Evolutionary conservation across 306 rosid genomes (phyloP).

Genomic region (Rubus idaeus): DNA sequence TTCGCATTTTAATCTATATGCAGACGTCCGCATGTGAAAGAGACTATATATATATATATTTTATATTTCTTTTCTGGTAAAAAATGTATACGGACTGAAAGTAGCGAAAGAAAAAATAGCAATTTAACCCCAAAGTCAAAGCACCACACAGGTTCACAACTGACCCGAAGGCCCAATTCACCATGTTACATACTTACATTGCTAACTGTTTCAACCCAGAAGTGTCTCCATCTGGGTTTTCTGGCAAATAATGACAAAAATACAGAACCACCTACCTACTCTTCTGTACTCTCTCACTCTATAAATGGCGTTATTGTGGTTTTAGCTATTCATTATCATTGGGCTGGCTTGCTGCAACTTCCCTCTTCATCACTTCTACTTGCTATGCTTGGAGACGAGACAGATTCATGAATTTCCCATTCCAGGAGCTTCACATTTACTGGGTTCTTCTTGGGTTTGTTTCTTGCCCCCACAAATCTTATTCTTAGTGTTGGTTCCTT

Average conservation of each 20-base stretch:
- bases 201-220: not conserved
- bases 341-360: not conserved
- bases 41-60: too few species aligned
- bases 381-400: not conserved
- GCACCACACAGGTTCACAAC: too few species aligned
- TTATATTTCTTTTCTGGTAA: too few species aligned
- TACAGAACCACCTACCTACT: slow-evolving; percentile 1
- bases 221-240: slow-evolving; percentile 1
- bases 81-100: too few species aligned
- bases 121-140: too few species aligned
- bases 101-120: too few species aligned
- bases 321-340: not conserved
- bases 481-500: slow-evolving; percentile 14
- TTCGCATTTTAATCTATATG: too few species aligned
- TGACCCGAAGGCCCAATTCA: too few species aligned
- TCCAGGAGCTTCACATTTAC: slow-evolving; percentile 2
- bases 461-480: slow-evolving; percentile 15
- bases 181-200: too few species aligned
- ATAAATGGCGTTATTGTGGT: not conserved
- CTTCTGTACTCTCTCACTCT: not conserved
- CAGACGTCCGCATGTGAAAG: too few species aligned
- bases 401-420: not conserved
- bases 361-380: not conserved
- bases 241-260: slow-evolving; percentile 1
- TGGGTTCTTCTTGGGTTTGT: slow-evolving; percentile 22